Evolutionary conservation across 768 basidiomycete species (phyloP), one percentile per base, ranked within the genome.

Genomic region (Agaricus subrufescens): DNA sequence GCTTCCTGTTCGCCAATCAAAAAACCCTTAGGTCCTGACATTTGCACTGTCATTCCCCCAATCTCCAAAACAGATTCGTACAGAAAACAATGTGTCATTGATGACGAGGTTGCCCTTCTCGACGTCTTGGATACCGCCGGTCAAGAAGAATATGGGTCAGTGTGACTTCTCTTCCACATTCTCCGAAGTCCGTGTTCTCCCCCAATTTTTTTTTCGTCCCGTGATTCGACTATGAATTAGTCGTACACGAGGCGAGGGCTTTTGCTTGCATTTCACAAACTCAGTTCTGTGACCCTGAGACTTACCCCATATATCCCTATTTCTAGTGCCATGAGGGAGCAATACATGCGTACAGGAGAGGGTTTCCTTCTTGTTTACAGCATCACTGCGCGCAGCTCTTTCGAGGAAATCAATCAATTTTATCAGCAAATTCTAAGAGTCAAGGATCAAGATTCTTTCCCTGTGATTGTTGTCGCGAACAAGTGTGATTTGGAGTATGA

Each of bases 261-360:
- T 14, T 61, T 53, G 40, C 55, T 38, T 37, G 39, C 40, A 11
- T 37, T 50, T 34, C n/a, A 15, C 34, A 7, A 29, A 27, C 50
- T 42, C 47, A 39, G 34, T 51, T 49, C 4, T 19, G 7, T 12
- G 19, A 37, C 19, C 15, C 34, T 50, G 48, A 25, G 3, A 29
- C 23, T 53, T 39, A 40, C 38, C 53, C 58, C 62, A 40, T 58
- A 49, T 4, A 38, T 54, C n/a, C 23, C 29, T 23, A 34, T 14
- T 39, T 60, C 19, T 58, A 95, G 93, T 56, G 96, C 96, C 25
- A 98, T 98, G 96, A 87, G 96, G 46, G 96, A 98, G 67, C 96
- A 98, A 67, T 98, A 98, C 76, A 98, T 98, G 94, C 86, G 94
- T 51, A 94, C 94, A 27, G 96, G 96, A 58, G 95, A 98, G 72